phyloP scores from a whole-genome alignment of 306 rosid species.

The Calophaca sinica region DNA sequence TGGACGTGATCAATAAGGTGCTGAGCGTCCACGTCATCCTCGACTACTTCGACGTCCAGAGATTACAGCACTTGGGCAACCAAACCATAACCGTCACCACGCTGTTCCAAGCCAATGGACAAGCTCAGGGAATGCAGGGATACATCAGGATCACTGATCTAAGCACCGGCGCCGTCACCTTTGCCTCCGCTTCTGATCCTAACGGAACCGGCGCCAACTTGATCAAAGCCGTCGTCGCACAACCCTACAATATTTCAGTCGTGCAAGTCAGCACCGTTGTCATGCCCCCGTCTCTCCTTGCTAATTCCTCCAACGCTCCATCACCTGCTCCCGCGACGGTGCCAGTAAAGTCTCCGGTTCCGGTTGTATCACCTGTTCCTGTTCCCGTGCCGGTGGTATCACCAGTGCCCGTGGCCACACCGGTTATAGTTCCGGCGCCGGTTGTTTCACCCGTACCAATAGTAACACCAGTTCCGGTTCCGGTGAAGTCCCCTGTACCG shows the following conservation, averaged over 20 bases:
- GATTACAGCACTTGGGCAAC: constrained; percentile 15
- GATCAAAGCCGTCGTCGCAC: constrained; percentile 24
- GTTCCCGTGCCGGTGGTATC: not conserved
- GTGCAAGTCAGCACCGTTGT: constrained; percentile 51
- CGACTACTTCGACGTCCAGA: constrained; percentile 41
- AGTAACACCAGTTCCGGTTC: not conserved
- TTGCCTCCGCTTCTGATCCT: constrained; percentile 36
- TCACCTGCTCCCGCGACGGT: not conserved
- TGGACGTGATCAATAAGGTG: constrained; percentile 43
- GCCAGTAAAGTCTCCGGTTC: constrained; percentile 9
- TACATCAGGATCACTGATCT: constrained; percentile 38
- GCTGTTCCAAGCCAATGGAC: constrained; percentile 39
- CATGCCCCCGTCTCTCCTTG: constrained; percentile 21
- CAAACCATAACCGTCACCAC: constrained; percentile 41
- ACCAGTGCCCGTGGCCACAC: not conserved
- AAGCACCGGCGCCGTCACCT: constrained; percentile 11
- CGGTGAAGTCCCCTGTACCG: not conserved
- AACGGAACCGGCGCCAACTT: constrained; percentile 17
- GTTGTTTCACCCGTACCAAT: not conserved
- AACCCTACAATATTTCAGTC: constrained; percentile 53
- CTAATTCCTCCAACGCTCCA: not conserved
- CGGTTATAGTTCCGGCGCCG: not conserved
- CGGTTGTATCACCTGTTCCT: not conserved
- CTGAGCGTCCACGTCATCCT: constrained; percentile 55
- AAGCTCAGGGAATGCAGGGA: constrained; percentile 40